These are phyloP conservation scores for Knoxia roxburghii DNA, from an alignment of 257 asterid species.

Conservation along the genomic window DNA sequence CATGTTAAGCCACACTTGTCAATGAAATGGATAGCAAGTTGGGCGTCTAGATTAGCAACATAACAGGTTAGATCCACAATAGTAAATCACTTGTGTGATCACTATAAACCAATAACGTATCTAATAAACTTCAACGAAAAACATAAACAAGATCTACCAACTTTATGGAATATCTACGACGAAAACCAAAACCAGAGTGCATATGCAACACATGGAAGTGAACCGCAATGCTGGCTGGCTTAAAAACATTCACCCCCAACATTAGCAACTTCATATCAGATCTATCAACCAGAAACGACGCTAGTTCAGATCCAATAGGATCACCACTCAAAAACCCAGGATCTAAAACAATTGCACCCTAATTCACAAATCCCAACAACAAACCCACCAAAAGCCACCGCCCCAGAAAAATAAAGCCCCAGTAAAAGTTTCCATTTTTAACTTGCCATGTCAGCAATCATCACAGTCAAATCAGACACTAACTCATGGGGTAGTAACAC, in stretches of 20 bases:
- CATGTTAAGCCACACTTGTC: not conserved
- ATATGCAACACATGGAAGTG: conserved; percentile 23
- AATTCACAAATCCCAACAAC: conserved; percentile 9
- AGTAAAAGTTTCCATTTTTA: not conserved
- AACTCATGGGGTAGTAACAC: too few species aligned
- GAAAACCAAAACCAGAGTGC: conserved; percentile 17
- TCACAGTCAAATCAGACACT: conserved; percentile 1
- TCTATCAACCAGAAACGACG: conserved; percentile 19
- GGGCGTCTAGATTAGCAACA: not conserved
- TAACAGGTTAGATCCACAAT: not conserved
- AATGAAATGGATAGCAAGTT: not conserved
- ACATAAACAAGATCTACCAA: conserved; percentile 26
- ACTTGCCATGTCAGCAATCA: conserved; percentile 16
- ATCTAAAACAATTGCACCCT: conserved; percentile 14
- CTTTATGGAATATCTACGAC: conserved; percentile 26
- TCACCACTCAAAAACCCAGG: conserved; percentile 2
- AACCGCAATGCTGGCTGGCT: conserved; percentile 31
- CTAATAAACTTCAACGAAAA: not conserved
- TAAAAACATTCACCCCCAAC: conserved; percentile 19
- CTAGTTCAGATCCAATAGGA: conserved; percentile 32
- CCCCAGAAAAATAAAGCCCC: not conserved
- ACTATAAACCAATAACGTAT: not conserved
- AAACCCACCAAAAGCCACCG: not conserved
- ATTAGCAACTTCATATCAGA: conserved; percentile 31
- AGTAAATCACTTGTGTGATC: not conserved